phyloP scores from a whole-genome alignment of 1,284 basidiomycete species.

The Laetiporus sulphureus region DNA sequence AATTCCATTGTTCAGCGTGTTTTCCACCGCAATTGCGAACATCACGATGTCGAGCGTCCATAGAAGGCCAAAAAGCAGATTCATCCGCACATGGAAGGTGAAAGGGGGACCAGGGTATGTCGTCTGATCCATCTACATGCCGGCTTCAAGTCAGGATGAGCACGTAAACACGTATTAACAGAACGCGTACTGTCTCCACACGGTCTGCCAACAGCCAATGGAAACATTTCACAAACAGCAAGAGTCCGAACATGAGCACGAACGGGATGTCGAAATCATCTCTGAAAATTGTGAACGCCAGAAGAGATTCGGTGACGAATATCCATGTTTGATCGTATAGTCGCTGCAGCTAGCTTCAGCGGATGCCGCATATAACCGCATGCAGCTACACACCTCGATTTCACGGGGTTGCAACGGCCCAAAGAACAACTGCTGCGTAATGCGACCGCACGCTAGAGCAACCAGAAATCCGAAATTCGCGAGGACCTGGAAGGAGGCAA shows the following conservation, averaged over 20 bases:
- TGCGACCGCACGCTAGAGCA: slow-evolving; percentile 69
- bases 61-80: slow-evolving; percentile 61
- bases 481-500: slow-evolving; percentile 59
- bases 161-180: not conserved
- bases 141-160: slow-evolving; percentile 1
- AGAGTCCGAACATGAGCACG: slow-evolving; percentile 84
- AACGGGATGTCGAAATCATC: slow-evolving; percentile 93
- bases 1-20: slow-evolving; percentile 72
- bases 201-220: slow-evolving; percentile 95
- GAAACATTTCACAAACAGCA: slow-evolving; percentile 95
- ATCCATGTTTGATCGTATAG: slow-evolving; percentile 96
- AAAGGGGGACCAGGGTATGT: slow-evolving; percentile 79
- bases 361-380: slow-evolving; percentile 12
- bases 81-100: slow-evolving; percentile 83
- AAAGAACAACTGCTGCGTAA: slow-evolving; percentile 88
- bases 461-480: slow-evolving; percentile 87
- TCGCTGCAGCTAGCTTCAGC: slow-evolving; percentile 45
- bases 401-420: slow-evolving; percentile 85
- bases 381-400: slow-evolving; percentile 70
- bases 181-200: slow-evolving; percentile 83
- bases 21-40: slow-evolving; percentile 74
- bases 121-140: slow-evolving; percentile 87
- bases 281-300: slow-evolving; percentile 96
- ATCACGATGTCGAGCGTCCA: slow-evolving; percentile 69
- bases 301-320: slow-evolving; percentile 91